Evolutionary conservation across 163 green algal genomes (phyloP), one percentile per base, ranked within the genome.

Genomic region (Coccomyxa subellipsoidea): DNA sequence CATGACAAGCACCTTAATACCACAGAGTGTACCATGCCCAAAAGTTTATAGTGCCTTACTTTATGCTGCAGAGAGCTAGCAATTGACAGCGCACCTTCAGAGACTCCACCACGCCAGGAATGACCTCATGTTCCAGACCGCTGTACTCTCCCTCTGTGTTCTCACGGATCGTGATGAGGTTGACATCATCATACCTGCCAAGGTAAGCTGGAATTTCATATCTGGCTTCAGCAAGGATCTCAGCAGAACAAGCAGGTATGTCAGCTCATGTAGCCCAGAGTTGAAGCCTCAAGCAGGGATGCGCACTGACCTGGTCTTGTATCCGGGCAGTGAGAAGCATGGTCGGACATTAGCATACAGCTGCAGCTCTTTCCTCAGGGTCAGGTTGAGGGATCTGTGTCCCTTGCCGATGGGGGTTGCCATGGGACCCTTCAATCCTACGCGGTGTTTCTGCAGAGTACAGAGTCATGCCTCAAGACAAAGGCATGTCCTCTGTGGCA

Each of bases 101-200:
- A 21, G 80, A 93, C 89, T 98, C 96, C 38, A 98, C 95, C 21
- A 99, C 95, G 38, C 95, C 96, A 9, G 93, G 92, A 21, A 98
- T 92, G 23, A 98, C 93, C 88, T 97, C 93, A 84, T 98, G 95
- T 89, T 99, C 96, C 78, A 99, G 88, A 2, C 96, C 96, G 35
- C 85, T 94, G 91, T 98, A 98, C 90, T 98, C 95, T 37, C 96
- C 96, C 92, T 99, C 96, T 2, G 95, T 98, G 90, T 99, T 99
- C 88, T 96, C 93, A 29, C 93, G 85, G 66, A 82, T 97, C 4
- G 96, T 99, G 18, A 99, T 92, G 70, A 99, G 81, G 87, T 99
- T 92, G 38, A 99, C 92, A 84, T 94, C 87, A 85, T 98, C 95
- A 53, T 85, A 85, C 29, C 79, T 83, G 66, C 37, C n/a, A n/a